phyloP scores from a whole-genome alignment of 495 filamentous ascomycete species.

The Penicillium atrosanguineum region DNA sequence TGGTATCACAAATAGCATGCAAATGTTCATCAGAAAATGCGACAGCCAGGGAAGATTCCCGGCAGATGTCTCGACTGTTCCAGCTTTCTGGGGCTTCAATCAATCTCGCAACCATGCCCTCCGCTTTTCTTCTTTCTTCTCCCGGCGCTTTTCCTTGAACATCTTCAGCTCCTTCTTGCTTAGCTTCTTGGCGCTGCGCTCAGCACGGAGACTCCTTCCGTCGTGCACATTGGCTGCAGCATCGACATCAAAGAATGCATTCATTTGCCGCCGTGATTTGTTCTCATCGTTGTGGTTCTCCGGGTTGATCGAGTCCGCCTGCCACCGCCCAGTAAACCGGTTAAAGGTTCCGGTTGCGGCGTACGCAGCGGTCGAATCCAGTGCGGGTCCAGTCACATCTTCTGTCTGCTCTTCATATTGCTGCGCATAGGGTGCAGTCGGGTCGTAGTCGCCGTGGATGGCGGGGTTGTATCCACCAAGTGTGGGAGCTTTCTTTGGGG shows the following conservation, averaged over 20 bases:
- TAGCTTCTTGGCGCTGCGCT: constrained; percentile 80
- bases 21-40: constrained; percentile 12
- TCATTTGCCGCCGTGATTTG: constrained; percentile 85
- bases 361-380: constrained; percentile 51
- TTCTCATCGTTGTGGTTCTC: constrained; percentile 85
- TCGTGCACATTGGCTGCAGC: constrained; percentile 92
- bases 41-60: constrained; percentile 2
- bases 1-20: constrained; percentile 22
- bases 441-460: constrained; percentile 95
- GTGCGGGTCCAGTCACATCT: constrained; percentile 22
- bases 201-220: constrained; percentile 86
- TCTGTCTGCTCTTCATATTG: constrained; percentile 35
- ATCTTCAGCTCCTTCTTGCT: constrained; percentile 78
- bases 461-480: constrained; percentile 87
- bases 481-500: constrained; percentile 23
- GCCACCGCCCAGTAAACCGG: constrained; percentile 87
- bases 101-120: constrained; percentile 83
- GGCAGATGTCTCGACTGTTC: not conserved
- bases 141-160: constrained; percentile 70
- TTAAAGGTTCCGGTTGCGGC: constrained; percentile 76
- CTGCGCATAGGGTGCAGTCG: constrained; percentile 86
- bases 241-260: constrained; percentile 96
- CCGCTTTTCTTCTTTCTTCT: constrained; percentile 93
- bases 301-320: constrained; percentile 59
- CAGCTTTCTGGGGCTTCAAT: not conserved